Conservation (phyloP, 257 asterid species). For the Rauvolfia tetraphylla region DNA sequence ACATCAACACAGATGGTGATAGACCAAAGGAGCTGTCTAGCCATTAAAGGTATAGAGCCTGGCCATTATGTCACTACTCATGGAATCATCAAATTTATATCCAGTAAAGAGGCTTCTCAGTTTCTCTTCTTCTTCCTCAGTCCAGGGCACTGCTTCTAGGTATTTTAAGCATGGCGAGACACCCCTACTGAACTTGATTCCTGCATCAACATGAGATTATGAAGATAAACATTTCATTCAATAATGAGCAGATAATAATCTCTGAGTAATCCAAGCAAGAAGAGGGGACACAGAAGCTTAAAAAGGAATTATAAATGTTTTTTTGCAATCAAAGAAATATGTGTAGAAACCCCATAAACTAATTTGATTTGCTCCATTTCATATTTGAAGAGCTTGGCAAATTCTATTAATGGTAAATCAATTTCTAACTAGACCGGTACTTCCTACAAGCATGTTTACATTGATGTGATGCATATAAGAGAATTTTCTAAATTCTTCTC, state of each 20-base stretch:
- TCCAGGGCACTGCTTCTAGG: constrained; percentile 94
- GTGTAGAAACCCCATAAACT: background rate
- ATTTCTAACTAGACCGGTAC: background rate
- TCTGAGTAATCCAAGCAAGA: background rate
- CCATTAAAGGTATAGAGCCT: constrained; percentile 48
- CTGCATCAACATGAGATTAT: constrained; percentile 55
- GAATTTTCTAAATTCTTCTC: background rate
- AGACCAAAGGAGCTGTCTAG: constrained; percentile 69
- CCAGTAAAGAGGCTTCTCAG: constrained; percentile 53
- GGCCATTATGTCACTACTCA: constrained; percentile 52
- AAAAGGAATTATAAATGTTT: background rate
- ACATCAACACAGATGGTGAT: constrained; percentile 52
- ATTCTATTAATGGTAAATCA: background rate
- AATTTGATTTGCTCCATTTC: background rate
- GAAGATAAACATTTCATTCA: constrained; percentile 10
- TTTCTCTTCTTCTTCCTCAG: constrained; percentile 94
- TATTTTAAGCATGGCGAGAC: constrained; percentile 66
- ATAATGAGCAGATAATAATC: background rate
- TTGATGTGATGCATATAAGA: background rate
- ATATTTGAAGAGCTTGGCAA: background rate
- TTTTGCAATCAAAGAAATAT: background rate
- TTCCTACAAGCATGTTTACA: background rate
- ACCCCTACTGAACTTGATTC: constrained; percentile 67
- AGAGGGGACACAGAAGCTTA: background rate
- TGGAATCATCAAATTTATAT: constrained; percentile 42